Percentiles rank a stretch among this genome's conserved stretches.
phyloP scores from a whole-genome alignment of 1,284 basidiomycete species.

The Microbotryum silenes-acaulis region DNA sequence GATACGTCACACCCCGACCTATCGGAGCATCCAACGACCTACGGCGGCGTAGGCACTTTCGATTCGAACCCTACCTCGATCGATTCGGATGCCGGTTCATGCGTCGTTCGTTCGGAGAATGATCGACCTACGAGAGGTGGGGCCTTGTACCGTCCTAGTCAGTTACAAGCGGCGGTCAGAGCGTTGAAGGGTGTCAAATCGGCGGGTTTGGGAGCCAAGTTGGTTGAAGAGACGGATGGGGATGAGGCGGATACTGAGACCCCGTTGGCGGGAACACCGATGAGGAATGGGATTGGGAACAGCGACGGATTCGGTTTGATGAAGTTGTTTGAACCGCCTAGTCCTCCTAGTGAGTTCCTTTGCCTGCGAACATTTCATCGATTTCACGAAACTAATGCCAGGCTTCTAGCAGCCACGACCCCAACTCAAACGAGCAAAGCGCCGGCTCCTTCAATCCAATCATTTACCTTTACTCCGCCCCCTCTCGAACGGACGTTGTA shows the following conservation, averaged over 20 bases:
- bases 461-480: neutral
- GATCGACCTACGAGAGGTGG: neutral
- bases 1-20: neutral
- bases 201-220: slow-evolving; percentile 11
- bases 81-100: neutral
- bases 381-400: neutral
- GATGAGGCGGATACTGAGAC: neutral
- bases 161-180: slow-evolving; percentile 23
- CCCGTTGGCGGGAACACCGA: neutral
- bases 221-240: neutral
- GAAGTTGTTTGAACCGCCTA: slow-evolving; percentile 21
- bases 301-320: slow-evolving; percentile 8
- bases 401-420: too few species aligned
- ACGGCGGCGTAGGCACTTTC: slow-evolving; percentile 10
- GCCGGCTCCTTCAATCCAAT: neutral
- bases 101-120: too few species aligned
- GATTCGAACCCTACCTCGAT: slow-evolving; percentile 11
- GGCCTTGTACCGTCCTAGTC: slow-evolving; percentile 1
- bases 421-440: neutral
- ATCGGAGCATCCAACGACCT: neutral
- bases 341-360: slow-evolving; percentile 2
- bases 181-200: slow-evolving; percentile 17
- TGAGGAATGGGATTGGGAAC: neutral
- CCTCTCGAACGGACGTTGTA: neutral
- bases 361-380: neutral